phyloP scores from a whole-genome alignment of 1,139 yeast species.

The Yamadazyma blattariae region DNA sequence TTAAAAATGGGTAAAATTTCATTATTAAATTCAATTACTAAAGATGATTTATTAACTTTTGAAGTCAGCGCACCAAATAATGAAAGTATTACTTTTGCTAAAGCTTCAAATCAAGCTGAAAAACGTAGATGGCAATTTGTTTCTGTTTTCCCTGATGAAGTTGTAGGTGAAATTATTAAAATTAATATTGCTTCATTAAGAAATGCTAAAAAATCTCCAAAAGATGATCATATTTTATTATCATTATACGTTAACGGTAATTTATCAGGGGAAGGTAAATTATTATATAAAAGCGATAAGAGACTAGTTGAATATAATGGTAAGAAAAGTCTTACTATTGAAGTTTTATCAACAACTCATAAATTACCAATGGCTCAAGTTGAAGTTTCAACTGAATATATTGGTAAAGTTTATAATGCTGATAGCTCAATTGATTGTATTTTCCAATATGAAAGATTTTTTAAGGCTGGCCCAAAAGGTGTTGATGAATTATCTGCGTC shows the following conservation, averaged over 20 bases:
- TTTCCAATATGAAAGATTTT: slow-evolving; percentile 52
- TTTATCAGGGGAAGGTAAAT: slow-evolving; percentile 54
- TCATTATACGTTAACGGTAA: slow-evolving; percentile 65
- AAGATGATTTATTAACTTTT: slow-evolving; percentile 44
- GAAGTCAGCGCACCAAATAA: slow-evolving; percentile 49
- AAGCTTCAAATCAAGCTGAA: slow-evolving; percentile 64
- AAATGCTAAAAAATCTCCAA: slow-evolving; percentile 28
- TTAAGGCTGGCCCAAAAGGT: slow-evolving; percentile 40
- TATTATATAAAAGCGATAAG: slow-evolving; percentile 40
- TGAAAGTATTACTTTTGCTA: slow-evolving; percentile 52
- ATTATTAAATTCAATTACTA: slow-evolving; percentile 28
- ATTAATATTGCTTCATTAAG: slow-evolving; percentile 55
- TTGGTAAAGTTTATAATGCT: slow-evolving; percentile 66
- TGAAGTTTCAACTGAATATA: slow-evolving; percentile 62
- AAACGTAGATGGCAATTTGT: slow-evolving; percentile 66
- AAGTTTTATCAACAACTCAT: slow-evolving; percentile 32
- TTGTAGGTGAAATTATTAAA: slow-evolving; percentile 66
- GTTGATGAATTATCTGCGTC: slow-evolving; percentile 44
- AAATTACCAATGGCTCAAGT: slow-evolving; percentile 47
- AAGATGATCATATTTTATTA: slow-evolving; percentile 56
- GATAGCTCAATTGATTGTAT: slow-evolving; percentile 58
- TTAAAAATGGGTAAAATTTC: slow-evolving; percentile 53
- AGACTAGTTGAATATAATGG: slow-evolving; percentile 42
- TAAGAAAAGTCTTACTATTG: slow-evolving; percentile 33
- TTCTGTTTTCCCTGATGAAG: slow-evolving; percentile 74